Conservation (phyloP, 2,329 filamentous ascomycete genomes). For the Calonectria honghensis region DNA sequence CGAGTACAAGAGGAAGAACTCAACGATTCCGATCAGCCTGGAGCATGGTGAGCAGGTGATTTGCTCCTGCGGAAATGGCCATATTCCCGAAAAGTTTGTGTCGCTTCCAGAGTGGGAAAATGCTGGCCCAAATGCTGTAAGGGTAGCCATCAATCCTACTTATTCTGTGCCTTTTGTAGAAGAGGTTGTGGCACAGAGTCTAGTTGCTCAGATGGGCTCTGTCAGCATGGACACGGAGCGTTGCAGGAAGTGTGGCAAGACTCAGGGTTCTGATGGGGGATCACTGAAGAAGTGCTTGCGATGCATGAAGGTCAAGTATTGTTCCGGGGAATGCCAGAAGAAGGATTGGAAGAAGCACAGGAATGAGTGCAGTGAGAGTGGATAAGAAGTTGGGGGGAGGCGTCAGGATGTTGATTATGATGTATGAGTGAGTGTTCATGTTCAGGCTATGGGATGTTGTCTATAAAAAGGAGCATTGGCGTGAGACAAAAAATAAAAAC, state of each 20-base stretch:
- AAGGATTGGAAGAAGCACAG: constrained; percentile 73
- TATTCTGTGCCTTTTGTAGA: constrained; percentile 69
- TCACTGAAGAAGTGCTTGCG: constrained; percentile 66
- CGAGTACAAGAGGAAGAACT: constrained; percentile 63
- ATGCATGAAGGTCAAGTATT: constrained; percentile 70
- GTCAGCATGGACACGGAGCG: constrained; percentile 45
- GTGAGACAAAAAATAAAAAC: not conserved
- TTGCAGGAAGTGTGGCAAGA: constrained; percentile 63
- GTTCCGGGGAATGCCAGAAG: constrained; percentile 71
- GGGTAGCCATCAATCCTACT: constrained; percentile 74
- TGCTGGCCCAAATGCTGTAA: constrained; percentile 66
- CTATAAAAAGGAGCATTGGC: not conserved
- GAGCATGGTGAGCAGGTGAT: constrained; percentile 61
- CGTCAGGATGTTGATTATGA: not conserved
- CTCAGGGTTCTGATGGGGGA: constrained; percentile 53
- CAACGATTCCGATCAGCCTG: constrained; percentile 63
- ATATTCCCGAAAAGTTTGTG: constrained; percentile 63
- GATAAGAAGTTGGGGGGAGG: not conserved
- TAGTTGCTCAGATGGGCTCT: constrained; percentile 41
- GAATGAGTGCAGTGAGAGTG: constrained; percentile 60
- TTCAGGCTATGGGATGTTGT: not conserved
- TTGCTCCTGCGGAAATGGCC: constrained; percentile 68
- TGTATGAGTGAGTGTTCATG: constrained; percentile 11
- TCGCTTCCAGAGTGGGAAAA: constrained; percentile 66
- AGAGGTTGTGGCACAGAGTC: constrained; percentile 58